Conservation (phyloP, 2,329 filamentous ascomycete genomes). For the Sphaceloma murrayae region DNA sequence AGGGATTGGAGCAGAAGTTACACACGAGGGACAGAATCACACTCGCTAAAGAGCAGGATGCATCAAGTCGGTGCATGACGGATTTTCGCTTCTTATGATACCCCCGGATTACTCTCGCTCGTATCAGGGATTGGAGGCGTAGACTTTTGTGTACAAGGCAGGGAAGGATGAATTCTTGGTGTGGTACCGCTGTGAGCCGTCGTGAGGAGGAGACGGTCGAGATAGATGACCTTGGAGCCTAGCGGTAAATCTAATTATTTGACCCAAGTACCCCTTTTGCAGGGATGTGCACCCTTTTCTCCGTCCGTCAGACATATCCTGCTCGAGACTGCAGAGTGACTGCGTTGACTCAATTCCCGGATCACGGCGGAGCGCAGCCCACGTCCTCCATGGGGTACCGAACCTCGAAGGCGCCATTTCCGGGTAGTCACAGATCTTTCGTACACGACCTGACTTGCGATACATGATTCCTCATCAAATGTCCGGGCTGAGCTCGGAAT, state of each 20-base stretch:
- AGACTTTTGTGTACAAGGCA: neutral
- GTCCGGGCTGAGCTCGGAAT: too few relatives aligned
- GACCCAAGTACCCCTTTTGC: constrained; percentile 6
- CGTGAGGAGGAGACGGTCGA: neutral
- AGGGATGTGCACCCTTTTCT: neutral
- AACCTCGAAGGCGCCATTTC: too few relatives aligned
- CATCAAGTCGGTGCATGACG: neutral
- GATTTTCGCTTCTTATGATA: constrained; percentile 13
- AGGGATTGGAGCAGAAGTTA: neutral
- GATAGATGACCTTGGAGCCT: neutral
- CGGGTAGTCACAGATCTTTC: too few relatives aligned
- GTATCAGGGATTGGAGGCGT: constrained; percentile 1
- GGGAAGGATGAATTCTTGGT: neutral
- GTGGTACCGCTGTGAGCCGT: constrained; percentile 1
- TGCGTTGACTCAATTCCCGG: neutral
- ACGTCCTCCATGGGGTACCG: too few relatives aligned
- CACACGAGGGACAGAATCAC: neutral
- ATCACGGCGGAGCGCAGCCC: too few relatives aligned
- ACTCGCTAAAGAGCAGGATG: neutral
- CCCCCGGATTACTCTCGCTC: constrained; percentile 10
- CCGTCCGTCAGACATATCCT: neutral
- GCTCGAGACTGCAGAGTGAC: neutral
- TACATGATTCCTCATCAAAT: too few relatives aligned
- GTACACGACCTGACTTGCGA: too few relatives aligned
- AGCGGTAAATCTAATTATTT: constrained; percentile 13